phyloP scores from a whole-genome alignment of 495 filamentous ascomycete species.

The Parathielavia hyrcaniae region DNA sequence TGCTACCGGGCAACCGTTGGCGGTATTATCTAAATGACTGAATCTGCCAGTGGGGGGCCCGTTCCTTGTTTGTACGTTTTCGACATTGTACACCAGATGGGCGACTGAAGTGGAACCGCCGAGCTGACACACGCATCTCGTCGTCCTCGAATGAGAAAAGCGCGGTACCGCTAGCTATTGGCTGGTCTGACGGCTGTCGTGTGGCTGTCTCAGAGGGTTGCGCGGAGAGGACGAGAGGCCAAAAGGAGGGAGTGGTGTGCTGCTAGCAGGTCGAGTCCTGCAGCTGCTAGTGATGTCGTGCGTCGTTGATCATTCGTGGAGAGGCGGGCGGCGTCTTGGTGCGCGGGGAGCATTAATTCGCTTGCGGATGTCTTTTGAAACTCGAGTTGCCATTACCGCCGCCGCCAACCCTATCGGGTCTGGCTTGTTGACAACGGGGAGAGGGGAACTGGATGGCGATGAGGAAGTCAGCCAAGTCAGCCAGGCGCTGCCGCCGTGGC shows the following conservation, averaged over 20 bases:
- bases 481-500: background rate
- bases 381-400: background rate
- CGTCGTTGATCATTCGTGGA: background rate
- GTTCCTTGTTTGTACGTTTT: too few relatives aligned
- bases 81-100: too few relatives aligned
- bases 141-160: background rate
- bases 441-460: background rate
- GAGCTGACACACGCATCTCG: too few relatives aligned
- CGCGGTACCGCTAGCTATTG: background rate
- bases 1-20: too few relatives aligned
- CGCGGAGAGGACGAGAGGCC: background rate
- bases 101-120: too few relatives aligned
- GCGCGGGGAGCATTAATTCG: background rate
- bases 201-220: background rate
- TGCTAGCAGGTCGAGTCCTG: too few relatives aligned
- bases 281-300: background rate
- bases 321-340: background rate
- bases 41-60: too few relatives aligned
- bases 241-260: too few relatives aligned
- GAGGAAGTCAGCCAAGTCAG: background rate
- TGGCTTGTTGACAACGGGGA: background rate
- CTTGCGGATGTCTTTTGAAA: background rate
- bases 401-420: background rate
- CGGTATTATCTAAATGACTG: too few relatives aligned
- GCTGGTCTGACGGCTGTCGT: background rate